Evolutionary conservation across 176 grass and related monocot species (phyloP).

Genomic region (Aegilops speltoides): DNA sequence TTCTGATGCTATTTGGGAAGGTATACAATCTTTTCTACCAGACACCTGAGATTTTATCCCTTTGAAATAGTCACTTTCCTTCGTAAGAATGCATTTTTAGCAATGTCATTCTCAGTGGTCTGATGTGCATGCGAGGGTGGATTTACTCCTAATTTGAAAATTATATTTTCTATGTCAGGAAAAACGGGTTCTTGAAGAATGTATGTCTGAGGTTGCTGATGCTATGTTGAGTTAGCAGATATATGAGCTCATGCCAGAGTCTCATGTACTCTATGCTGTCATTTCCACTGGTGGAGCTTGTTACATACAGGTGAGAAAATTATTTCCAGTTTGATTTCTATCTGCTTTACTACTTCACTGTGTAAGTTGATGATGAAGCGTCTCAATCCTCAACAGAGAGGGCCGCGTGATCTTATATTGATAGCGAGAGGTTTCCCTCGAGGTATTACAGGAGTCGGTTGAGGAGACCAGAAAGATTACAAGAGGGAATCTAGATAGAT

Average conservation of each 20-base stretch:
- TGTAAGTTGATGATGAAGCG: too few species aligned
- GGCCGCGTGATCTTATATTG: too few species aligned
- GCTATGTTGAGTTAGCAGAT: too few species aligned
- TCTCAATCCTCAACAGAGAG: too few species aligned
- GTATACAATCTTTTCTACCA: background rate
- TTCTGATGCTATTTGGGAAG: background rate
- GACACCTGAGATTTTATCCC: background rate
- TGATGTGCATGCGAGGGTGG: background rate
- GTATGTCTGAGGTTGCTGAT: too few species aligned
- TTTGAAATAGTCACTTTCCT: background rate
- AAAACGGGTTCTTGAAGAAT: too few species aligned
- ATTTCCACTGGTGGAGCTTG: background rate
- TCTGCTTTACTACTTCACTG: background rate
- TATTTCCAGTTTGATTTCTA: background rate
- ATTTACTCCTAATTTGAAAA: too few species aligned
- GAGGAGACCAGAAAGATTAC: too few species aligned
- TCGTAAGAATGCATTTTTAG: background rate
- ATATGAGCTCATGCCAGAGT: background rate
- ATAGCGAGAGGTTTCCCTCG: too few species aligned
- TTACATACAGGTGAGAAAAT: background rate
- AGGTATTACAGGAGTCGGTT: too few species aligned
- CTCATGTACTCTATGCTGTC: background rate
- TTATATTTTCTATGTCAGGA: too few species aligned
- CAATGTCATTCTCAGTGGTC: background rate
- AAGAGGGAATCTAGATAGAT: too few species aligned